These are phyloP conservation scores for Rhodotorula taiwanensis DNA, from an alignment of 768 basidiomycete species.

Conservation along the genomic window DNA sequence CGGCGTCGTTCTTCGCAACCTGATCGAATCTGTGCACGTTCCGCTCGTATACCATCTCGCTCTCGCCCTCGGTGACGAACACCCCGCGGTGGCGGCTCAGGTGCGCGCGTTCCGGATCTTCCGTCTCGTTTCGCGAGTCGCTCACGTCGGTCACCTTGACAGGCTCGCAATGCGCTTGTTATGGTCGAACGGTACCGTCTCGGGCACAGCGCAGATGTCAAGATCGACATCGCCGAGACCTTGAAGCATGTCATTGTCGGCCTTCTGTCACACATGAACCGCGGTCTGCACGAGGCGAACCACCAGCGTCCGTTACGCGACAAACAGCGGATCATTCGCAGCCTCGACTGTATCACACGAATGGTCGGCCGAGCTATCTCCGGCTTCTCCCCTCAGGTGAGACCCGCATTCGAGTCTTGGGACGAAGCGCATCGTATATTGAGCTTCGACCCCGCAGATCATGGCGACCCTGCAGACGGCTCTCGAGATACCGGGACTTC, in stretches of 20 bases:
- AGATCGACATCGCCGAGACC: constrained; percentile 51
- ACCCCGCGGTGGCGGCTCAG: constrained; percentile 43
- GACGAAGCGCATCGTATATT: no score
- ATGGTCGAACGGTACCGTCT: constrained; percentile 39
- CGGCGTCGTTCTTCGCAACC: not conserved
- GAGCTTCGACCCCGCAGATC: no score
- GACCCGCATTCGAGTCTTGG: not conserved
- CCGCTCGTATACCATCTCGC: constrained; percentile 70
- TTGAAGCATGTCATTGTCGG: constrained; percentile 74
- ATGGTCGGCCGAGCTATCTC: constrained; percentile 65
- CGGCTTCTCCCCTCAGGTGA: constrained; percentile 78
- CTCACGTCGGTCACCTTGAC: not conserved
- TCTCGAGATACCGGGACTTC: constrained; percentile 65
- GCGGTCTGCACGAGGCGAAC: constrained; percentile 73
- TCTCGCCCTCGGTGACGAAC: constrained; percentile 67
- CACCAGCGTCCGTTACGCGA: constrained; percentile 62
- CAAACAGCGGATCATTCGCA: constrained; percentile 72
- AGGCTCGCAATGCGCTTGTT: constrained; percentile 37
- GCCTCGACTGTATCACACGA: constrained; percentile 64
- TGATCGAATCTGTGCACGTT: constrained; percentile 52
- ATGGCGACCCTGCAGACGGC: constrained; percentile 93
- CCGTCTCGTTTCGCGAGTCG: no score
- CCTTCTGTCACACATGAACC: constrained; percentile 74
- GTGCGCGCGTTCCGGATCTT: no score
- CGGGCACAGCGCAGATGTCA: constrained; percentile 13